Percentiles rank a stretch among this genome's conserved stretches.
These are phyloP conservation scores for Abrus pulchellus DNA, from an alignment of 306 rosid species.

Conservation along the genomic window DNA sequence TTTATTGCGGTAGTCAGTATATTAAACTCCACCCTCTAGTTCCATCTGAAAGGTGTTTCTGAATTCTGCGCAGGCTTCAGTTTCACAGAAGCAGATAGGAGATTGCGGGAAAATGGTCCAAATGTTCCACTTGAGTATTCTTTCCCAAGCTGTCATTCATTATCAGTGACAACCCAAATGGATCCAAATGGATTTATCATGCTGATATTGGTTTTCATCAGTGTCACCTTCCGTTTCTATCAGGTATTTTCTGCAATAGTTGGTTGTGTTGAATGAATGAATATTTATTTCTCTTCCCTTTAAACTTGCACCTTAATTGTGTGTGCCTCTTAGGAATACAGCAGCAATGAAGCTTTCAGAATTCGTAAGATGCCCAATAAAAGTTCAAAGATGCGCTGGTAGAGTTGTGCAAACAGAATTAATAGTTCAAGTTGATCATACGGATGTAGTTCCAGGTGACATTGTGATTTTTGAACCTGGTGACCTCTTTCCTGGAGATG, in stretches of 20 bases:
- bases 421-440: conserved; percentile 84
- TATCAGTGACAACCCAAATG: conserved; percentile 68
- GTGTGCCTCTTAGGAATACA: conserved; percentile 64
- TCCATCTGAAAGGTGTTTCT: conserved; percentile 13
- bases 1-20: neutral
- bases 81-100: conserved; percentile 81
- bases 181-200: conserved; percentile 79
- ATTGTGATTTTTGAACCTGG: conserved; percentile 91
- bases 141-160: conserved; percentile 75
- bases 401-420: conserved; percentile 80
- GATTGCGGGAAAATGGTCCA: conserved; percentile 77
- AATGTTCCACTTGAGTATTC: conserved; percentile 72
- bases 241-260: conserved; percentile 61
- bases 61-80: conserved; percentile 68
- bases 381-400: conserved; percentile 92
- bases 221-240: conserved; percentile 80
- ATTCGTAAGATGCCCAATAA: conserved; percentile 72
- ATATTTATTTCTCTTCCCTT: neutral
- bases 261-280: neutral
- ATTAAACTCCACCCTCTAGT: neutral
- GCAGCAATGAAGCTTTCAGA: conserved; percentile 82
- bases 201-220: conserved; percentile 76
- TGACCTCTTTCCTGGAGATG: conserved; percentile 88
- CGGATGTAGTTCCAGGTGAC: conserved; percentile 87
- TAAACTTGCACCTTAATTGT: neutral